Percentiles rank a stretch among this genome's conserved stretches.
phyloP scores from a whole-genome alignment of 2,329 filamentous ascomycete genomes.

The Alternaria novae-zelandiae region DNA sequence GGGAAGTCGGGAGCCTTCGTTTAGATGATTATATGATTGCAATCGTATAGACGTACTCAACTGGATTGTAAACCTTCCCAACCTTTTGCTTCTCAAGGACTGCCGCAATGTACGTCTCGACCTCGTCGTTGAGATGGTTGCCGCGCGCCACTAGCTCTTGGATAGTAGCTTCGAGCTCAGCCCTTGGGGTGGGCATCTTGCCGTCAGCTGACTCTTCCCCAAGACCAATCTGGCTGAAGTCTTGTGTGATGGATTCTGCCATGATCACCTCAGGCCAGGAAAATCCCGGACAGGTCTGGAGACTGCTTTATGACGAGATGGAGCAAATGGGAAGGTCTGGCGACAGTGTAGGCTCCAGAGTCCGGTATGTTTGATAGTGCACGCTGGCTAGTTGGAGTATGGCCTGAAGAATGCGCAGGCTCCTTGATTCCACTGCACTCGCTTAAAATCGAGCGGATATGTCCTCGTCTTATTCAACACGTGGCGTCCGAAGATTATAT shows the following conservation, averaged over 20 bases:
- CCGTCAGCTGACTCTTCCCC: constrained; percentile 5
- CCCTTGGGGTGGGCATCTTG: constrained; percentile 6
- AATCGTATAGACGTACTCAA: constrained; percentile 28
- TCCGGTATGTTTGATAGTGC: too few species aligned
- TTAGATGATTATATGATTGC: background rate
- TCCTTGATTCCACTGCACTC: background rate
- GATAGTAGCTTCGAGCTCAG: constrained; percentile 33
- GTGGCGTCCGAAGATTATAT: background rate
- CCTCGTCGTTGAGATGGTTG: constrained; percentile 48
- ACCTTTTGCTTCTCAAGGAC: constrained; percentile 40
- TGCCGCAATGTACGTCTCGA: constrained; percentile 49
- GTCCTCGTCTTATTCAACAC: rapidly evolving
- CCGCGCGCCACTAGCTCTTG: constrained; percentile 48
- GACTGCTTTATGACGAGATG: background rate
- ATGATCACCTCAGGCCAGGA: constrained; percentile 6
- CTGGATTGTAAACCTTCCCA: constrained; percentile 44
- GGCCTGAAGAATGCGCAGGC: background rate
- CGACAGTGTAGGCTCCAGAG: background rate
- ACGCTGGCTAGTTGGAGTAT: too few species aligned
- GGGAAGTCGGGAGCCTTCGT: background rate
- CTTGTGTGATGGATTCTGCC: constrained; percentile 19
- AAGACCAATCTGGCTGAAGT: constrained; percentile 18
- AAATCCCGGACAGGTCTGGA: background rate
- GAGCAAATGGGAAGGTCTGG: background rate
- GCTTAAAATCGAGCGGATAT: background rate